Evolutionary conservation across 129 eudicot genomes (phyloP).

Genomic region (Solidago caesia): DNA sequence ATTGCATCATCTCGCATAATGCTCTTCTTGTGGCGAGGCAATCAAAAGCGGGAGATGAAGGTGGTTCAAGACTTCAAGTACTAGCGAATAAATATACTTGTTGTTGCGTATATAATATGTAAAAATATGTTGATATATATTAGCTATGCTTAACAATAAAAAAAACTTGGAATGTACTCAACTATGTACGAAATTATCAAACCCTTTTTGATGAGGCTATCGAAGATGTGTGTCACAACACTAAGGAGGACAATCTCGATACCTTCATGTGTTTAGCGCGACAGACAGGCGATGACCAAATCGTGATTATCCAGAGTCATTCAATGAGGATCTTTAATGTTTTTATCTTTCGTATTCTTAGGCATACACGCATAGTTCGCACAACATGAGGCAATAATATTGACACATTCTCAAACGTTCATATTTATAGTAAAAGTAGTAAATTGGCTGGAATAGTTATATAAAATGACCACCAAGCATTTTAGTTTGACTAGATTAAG

Average conservation of each 20-base stretch:
- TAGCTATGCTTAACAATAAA: too few species aligned
- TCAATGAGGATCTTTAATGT: background rate
- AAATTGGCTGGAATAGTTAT: background rate
- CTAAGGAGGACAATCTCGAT: background rate
- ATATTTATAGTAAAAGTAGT: constrained; percentile 8
- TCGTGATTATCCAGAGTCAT: background rate
- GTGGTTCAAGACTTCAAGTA: constrained; percentile 14
- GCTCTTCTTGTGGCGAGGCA: background rate
- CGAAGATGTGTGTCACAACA: background rate
- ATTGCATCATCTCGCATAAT: background rate
- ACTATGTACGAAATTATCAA: background rate
- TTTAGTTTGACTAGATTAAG: background rate
- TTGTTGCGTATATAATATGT: background rate
- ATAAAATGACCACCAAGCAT: constrained; percentile 7
- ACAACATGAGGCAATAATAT: constrained; percentile 16
- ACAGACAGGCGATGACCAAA: background rate
- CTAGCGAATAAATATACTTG: background rate
- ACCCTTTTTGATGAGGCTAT: background rate
- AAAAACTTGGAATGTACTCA: background rate
- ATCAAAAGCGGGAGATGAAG: background rate
- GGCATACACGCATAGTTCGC: constrained; percentile 15
- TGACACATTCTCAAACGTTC: constrained; percentile 16
- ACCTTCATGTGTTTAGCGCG: background rate
- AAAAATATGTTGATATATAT: background rate
- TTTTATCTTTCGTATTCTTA: constrained; percentile 5